Percentiles rank a stretch among this genome's conserved stretches.
These are phyloP conservation scores for Backusella psychrophila DNA, from an alignment of 192 early-diverging fungal genomes.

Conservation along the genomic window DNA sequence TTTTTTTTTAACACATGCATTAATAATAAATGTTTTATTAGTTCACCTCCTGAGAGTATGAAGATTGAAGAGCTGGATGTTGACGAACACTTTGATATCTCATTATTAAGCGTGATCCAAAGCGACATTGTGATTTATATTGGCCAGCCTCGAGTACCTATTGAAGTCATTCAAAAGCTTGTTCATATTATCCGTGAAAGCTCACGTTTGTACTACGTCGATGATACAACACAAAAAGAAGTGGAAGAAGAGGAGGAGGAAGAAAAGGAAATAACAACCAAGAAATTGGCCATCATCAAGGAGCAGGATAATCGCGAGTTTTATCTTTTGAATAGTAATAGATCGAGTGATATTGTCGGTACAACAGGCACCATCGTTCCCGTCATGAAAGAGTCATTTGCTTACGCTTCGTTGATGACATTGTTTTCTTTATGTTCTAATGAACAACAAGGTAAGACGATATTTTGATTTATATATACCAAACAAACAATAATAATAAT, in stretches of 20 bases:
- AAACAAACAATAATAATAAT: not conserved
- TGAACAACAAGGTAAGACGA: constrained; percentile 33
- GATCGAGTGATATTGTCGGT: constrained; percentile 38
- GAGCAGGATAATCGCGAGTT: not conserved
- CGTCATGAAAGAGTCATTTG: constrained; percentile 63
- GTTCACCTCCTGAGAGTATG: constrained; percentile 45
- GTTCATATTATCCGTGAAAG: constrained; percentile 58
- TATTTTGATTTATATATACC: constrained; percentile 7
- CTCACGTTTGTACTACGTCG: constrained; percentile 41
- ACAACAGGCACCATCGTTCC: constrained; percentile 58
- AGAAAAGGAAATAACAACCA: constrained; percentile 6
- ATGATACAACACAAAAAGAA: constrained; percentile 10
- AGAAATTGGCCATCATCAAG: not conserved
- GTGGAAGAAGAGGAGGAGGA: constrained; percentile 5
- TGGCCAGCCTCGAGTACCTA: constrained; percentile 61
- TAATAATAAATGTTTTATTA: constrained; percentile 18
- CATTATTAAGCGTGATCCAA: constrained; percentile 61
- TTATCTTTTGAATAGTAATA: not conserved
- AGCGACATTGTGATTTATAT: constrained; percentile 66
- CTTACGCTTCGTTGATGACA: constrained; percentile 58
- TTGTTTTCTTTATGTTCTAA: constrained; percentile 66
- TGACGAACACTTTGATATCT: constrained; percentile 77
- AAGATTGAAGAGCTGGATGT: constrained; percentile 60
- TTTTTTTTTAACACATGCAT: not conserved
- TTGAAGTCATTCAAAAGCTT: constrained; percentile 50